A percentile compares a stretch with the other conserved stretches of the same genome.
Conservation (phyloP, 1,284 basidiomycete genomes). For the Rhodotorula sp. region DNA sequence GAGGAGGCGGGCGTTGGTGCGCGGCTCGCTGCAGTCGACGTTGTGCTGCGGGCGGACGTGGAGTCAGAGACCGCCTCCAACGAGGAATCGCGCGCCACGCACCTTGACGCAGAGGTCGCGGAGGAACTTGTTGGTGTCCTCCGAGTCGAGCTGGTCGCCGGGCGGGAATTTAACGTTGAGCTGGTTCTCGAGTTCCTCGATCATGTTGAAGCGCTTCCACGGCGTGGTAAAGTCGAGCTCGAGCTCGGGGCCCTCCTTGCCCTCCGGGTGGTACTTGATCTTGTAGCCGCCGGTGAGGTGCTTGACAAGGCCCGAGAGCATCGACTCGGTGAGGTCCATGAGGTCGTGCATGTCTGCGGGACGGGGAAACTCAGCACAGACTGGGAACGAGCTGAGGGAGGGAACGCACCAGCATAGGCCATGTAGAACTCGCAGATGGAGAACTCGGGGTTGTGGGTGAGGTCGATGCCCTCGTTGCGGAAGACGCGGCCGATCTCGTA, state of each 20-base stretch:
- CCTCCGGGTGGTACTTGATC: conserved; percentile 78
- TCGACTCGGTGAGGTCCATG: conserved; percentile 93
- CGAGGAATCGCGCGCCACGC: conserved; percentile 12
- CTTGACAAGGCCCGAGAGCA: conserved; percentile 91
- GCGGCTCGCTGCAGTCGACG: conserved; percentile 94
- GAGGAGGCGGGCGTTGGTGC: conserved; percentile 90
- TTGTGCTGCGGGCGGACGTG: conserved; percentile 65
- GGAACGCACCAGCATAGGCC: conserved; percentile 74
- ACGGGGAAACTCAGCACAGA: neutral
- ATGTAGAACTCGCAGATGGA: conserved; percentile 99
- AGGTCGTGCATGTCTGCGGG: conserved; percentile 87
- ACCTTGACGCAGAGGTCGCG: conserved; percentile 82
- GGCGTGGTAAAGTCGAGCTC: conserved; percentile 88
- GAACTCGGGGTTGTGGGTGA: conserved; percentile 97
- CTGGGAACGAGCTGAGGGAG: neutral
- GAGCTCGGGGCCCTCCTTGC: conserved; percentile 61
- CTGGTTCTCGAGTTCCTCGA: conserved; percentile 92
- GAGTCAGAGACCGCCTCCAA: neutral
- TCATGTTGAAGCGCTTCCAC: conserved; percentile 99
- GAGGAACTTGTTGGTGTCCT: conserved; percentile 86
- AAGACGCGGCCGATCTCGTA: conserved; percentile 99
- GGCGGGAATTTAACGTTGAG: conserved; percentile 88
- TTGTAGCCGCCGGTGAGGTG: conserved; percentile 81
- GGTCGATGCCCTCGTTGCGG: conserved; percentile 97
- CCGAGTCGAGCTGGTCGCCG: conserved; percentile 85